phyloP scores from a whole-genome alignment of 2,329 filamentous ascomycete species.

The Colletotrichum australisinense region DNA sequence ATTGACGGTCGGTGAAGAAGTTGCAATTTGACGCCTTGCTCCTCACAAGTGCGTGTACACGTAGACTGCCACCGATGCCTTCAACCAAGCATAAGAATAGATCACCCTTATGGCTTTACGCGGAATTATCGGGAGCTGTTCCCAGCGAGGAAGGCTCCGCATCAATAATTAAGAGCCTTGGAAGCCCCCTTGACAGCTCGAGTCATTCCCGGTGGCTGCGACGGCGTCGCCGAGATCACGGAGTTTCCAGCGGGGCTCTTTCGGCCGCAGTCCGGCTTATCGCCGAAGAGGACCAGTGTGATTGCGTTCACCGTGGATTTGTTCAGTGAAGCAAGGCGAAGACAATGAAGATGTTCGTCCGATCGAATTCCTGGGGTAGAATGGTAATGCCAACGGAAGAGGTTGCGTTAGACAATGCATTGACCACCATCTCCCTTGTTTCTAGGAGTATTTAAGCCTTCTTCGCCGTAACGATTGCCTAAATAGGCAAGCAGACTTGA shows the following conservation, averaged over 20 bases:
- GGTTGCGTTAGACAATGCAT: background rate
- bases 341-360: background rate
- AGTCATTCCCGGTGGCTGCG: background rate
- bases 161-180: background rate
- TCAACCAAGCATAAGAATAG: background rate
- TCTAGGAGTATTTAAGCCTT: background rate
- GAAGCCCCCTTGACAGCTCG: background rate
- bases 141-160: background rate
- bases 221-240: too few relatives aligned
- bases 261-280: too few relatives aligned
- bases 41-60: background rate
- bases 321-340: background rate
- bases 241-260: too few relatives aligned
- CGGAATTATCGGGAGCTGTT: too few relatives aligned
- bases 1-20: background rate
- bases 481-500: background rate
- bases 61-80: background rate
- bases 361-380: background rate
- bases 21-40: background rate
- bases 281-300: too few relatives aligned
- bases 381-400: background rate
- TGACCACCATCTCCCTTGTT: background rate
- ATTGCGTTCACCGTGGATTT: too few relatives aligned
- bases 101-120: background rate
- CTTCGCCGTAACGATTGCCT: background rate